These are phyloP conservation scores for Dactylorhiza incarnata DNA, from an alignment of 106 monocot genomes.

Conservation along the genomic window DNA sequence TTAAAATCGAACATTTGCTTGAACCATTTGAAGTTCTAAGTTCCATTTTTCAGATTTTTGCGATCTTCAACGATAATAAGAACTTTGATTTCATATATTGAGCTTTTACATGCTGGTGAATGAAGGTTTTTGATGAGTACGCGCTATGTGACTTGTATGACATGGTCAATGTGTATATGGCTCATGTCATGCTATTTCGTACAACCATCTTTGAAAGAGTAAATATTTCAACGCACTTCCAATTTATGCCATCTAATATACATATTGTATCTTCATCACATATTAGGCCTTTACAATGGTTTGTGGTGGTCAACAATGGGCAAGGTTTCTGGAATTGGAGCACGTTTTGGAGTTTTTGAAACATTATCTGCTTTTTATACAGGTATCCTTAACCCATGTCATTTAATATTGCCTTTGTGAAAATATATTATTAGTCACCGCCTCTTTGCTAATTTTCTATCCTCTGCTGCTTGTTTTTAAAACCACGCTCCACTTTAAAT, in stretches of 20 bases:
- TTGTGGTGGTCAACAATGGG: conserved; percentile 64
- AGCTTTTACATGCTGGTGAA: not conserved
- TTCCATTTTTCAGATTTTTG: not conserved
- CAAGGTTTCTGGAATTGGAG: conserved; percentile 54
- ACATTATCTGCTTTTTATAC: conserved; percentile 78
- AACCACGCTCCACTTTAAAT: not conserved
- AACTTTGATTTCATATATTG: not conserved
- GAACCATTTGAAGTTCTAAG: not conserved
- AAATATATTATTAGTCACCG: not conserved
- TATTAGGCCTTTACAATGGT: conserved; percentile 79
- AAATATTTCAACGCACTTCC: not conserved
- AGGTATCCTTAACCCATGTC: conserved; percentile 31
- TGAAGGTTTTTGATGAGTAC: not conserved
- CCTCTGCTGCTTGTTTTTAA: not conserved
- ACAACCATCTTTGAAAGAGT: not conserved
- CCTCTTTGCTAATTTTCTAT: not conserved
- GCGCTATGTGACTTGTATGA: not conserved
- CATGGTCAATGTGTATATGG: not conserved
- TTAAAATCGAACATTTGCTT: not conserved
- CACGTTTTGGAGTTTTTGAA: conserved; percentile 86
- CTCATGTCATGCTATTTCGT: not conserved
- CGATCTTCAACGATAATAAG: not conserved
- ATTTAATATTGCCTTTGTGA: not conserved
- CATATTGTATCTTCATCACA: not conserved
- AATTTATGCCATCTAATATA: not conserved